A percentile compares a stretch with the other conserved stretches of the same genome.
phyloP scores from a whole-genome alignment of 345 rosid species.

The Hibiscus trionum region DNA sequence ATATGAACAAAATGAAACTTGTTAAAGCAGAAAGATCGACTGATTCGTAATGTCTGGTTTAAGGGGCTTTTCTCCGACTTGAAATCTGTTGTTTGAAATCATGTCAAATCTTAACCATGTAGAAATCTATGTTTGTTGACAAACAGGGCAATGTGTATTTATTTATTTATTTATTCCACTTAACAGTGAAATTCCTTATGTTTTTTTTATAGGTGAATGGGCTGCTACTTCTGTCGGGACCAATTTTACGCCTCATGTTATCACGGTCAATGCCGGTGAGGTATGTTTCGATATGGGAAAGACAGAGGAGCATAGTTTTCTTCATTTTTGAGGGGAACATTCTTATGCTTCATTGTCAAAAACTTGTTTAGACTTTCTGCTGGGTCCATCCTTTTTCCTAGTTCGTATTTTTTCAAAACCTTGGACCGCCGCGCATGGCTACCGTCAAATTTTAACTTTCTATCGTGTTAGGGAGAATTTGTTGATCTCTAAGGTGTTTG shows the following conservation, averaged over 20 bases:
- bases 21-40: neutral
- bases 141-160: neutral
- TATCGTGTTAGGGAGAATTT: neutral
- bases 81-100: neutral
- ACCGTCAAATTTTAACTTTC: too few relatives aligned
- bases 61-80: neutral
- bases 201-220: slow-evolving; percentile 41
- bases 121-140: neutral
- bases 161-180: neutral
- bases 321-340: neutral
- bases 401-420: neutral
- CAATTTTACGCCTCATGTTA: slow-evolving; percentile 69
- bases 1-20: slow-evolving; percentile 1
- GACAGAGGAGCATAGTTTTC: too few relatives aligned
- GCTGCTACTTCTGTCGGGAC: slow-evolving; percentile 48
- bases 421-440: neutral
- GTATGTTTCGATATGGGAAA: slow-evolving; percentile 25
- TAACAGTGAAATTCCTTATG: neutral
- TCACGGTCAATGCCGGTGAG: slow-evolving; percentile 76
- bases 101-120: neutral
- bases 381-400: slow-evolving; percentile 1
- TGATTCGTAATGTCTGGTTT: neutral
- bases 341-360: neutral
- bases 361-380: neutral
- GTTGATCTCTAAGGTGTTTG: neutral